Evolutionary conservation across 176 grass and related monocot genomes (phyloP).

Genomic region (Secale cereale): DNA sequence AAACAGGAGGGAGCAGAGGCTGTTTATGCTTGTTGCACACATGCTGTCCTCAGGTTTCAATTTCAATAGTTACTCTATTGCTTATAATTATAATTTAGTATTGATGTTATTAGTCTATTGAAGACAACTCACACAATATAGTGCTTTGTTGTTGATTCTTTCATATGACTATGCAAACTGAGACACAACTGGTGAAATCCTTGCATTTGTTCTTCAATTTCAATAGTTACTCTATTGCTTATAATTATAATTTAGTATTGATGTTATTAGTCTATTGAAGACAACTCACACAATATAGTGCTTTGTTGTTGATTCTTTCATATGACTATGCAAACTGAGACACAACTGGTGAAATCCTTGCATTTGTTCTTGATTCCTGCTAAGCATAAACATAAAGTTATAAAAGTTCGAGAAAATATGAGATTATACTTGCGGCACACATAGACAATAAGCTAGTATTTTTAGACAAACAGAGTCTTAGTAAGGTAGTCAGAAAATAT

Average conservation of each 20-base stretch:
- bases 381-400: neutral
- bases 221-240: neutral
- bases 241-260: neutral
- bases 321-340: neutral
- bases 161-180: neutral
- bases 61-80: constrained; percentile 31
- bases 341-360: too few relatives aligned
- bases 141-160: neutral
- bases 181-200: neutral
- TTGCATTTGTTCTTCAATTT: too few relatives aligned
- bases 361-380: too few relatives aligned
- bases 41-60: constrained; percentile 99
- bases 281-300: neutral
- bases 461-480: neutral
- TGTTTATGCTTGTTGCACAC: constrained; percentile 96
- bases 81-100: neutral
- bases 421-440: neutral
- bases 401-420: neutral
- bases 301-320: neutral
- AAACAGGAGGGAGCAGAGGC: constrained; percentile 89
- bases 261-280: neutral
- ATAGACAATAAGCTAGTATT: neutral
- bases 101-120: neutral
- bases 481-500: neutral
- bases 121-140: neutral